Evolutionary conservation across 345 rosid genomes (phyloP), one percentile per base, ranked within the genome.

Genomic region (Pugionium dolabratum): DNA sequence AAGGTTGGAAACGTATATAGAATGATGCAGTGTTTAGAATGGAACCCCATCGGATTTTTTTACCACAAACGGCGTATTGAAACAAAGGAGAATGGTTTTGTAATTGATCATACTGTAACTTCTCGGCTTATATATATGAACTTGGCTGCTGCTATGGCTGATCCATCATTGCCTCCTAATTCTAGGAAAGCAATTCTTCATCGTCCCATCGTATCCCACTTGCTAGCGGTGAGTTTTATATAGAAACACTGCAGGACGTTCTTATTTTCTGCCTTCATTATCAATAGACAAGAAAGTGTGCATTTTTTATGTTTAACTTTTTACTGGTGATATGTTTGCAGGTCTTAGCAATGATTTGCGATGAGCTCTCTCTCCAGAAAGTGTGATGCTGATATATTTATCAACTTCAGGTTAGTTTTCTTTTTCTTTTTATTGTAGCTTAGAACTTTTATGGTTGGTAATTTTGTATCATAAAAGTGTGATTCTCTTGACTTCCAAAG

Each of bases 11-110:
- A 76, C 87, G 25, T 82, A 83, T 66, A 83, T 66, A 83, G 99
- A 67, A 94, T 88, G 97, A 72, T 94, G 84, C 99, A 94, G 59
- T 90, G 91, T 78, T 73, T 94, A 80, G 99, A 91, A 74, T 94
- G 97, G 97, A 97, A 94, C 62, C 95, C 93, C 2, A 81, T 88
- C 69, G 96, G 91, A 72, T 79, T 91, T 56, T 81, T 82, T 74
- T 84, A 75, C 77, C 82, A 78, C 29, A 94, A 88, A 64, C 79
- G 54, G 5, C 80, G 84, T 26, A 81, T 68, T 62, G 86, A 85
- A 48, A 66, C 79, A 3, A 84, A 84, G 73, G 91, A 83, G 79
- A 91, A 91, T 79, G 96, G 99, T 67, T 76, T 71, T 48, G 75
- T 67, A 46, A 54, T 75, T 66, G 97, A 88, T 77, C 88, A 82